Evolutionary conservation across 2,329 filamentous ascomycete genomes (phyloP).

Genomic region (Cladosporium sp.): DNA sequence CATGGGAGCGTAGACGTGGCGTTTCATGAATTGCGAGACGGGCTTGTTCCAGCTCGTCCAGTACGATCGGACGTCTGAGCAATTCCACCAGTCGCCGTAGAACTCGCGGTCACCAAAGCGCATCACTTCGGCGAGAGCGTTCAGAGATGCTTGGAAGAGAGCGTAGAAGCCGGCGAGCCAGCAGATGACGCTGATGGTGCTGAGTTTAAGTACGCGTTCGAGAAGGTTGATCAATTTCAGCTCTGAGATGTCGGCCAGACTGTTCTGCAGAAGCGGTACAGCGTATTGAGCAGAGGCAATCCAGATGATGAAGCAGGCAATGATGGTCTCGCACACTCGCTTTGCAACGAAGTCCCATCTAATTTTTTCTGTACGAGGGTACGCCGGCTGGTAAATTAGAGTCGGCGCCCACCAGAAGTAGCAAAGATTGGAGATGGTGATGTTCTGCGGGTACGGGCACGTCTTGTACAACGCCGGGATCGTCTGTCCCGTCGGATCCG

Average conservation of each 20-base stretch:
- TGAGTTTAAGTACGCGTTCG: constrained; percentile 89
- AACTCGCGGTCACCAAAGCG: constrained; percentile 90
- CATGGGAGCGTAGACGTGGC: constrained; percentile 87
- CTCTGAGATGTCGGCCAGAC: constrained; percentile 76
- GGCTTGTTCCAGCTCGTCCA: constrained; percentile 98
- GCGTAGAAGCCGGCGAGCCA: constrained; percentile 98
- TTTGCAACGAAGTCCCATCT: constrained; percentile 87
- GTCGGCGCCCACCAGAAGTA: constrained; percentile 99
- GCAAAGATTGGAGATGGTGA: constrained; percentile 78
- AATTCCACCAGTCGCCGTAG: constrained; percentile 99
- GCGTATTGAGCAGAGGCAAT: constrained; percentile 92
- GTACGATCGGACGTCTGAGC: constrained; percentile 76
- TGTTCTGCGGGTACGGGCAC: constrained; percentile 86
- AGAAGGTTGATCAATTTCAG: constrained; percentile 77
- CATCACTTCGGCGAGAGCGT: constrained; percentile 85
- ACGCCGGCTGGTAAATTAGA: constrained; percentile 92
- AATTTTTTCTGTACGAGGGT: constrained; percentile 76
- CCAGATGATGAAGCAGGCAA: constrained; percentile 87
- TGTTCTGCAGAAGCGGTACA: constrained; percentile 82
- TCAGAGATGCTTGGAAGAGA: constrained; percentile 87
- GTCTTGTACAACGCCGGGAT: constrained; percentile 76
- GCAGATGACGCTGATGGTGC: constrained; percentile 89
- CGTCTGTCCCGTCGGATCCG: constrained; percentile 65
- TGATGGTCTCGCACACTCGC: constrained; percentile 70
- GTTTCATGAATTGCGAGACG: constrained; percentile 92